phyloP scores from a whole-genome alignment of 1,139 yeast genomes.

The Protomyces lactucae-debilis region DNA sequence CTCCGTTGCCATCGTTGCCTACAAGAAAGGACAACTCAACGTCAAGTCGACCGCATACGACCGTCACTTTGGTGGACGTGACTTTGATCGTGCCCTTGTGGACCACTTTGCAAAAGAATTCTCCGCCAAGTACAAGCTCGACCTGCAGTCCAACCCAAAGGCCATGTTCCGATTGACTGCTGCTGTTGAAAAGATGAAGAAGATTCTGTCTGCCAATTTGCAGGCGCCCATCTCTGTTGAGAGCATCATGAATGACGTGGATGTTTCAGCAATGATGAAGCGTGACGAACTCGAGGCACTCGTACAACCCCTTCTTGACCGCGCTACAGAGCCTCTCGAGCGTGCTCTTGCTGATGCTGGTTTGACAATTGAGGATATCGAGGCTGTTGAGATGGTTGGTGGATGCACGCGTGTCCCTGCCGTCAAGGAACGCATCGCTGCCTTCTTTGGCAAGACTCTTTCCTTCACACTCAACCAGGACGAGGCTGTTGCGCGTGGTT shows the following conservation, averaged over 20 bases:
- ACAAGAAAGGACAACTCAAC: conserved; percentile 95
- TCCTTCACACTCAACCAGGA: conserved; percentile 97
- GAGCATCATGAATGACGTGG: conserved; percentile 95
- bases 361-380: conserved; percentile 65
- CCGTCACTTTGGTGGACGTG: conserved; percentile 98
- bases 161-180: conserved; percentile 89
- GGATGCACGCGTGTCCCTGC: conserved; percentile 98
- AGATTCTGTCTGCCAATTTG: conserved; percentile 91
- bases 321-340: conserved; percentile 72
- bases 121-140: conserved; percentile 86
- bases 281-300: conserved; percentile 92
- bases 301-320: conserved; percentile 72
- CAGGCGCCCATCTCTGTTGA: conserved; percentile 94
- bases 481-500: conserved; percentile 98
- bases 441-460: conserved; percentile 77
- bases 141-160: conserved; percentile 83
- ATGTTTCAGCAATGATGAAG: conserved; percentile 80
- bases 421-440: conserved; percentile 72
- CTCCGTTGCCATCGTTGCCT: conserved; percentile 84
- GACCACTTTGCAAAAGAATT: conserved; percentile 92
- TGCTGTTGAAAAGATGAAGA: conserved; percentile 90
- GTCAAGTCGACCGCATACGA: conserved; percentile 87
- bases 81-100: conserved; percentile 88
- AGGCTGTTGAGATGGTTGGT: conserved; percentile 91
- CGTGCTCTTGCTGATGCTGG: conserved; percentile 78